Evolutionary conservation across 371 early-diverging fungal genomes (phyloP), one percentile per base, ranked within the genome.

Genomic region (Lichtheimia corymbifera): DNA sequence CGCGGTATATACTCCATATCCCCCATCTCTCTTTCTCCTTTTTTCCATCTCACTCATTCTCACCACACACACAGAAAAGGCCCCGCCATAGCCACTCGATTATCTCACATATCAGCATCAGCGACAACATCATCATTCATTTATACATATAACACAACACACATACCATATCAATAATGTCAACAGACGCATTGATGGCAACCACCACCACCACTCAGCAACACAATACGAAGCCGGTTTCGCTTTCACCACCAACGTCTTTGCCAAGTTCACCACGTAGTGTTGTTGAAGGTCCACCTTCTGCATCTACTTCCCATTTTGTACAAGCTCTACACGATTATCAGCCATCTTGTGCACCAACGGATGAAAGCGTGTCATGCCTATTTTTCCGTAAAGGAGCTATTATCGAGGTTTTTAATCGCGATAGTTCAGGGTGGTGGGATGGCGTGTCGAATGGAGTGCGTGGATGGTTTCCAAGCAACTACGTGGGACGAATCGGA

Each of bases 371-470:
- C 3, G 75, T 66, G 1, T 67, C 69, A 9, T 80, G 77, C 28
- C 44, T 80, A 24, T 74, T 69, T 49, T 80, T 80, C 17, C 67
- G 67, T 45, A 72, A 74, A 47, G 81, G 81, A 6, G 64, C 76
- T 17, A 81, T 78, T 63, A 81, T 81, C 30, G 77, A 81, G 63
- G 79, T 81, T 0, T 71, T 76, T 40, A 76, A 71, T 49, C 61
- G 77, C 56, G 79, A 79, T 47, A 61, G 64, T 49, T 78, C 79
- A 58, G 81, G 81, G n/a, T 80, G 81, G 81, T 80, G 81, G 81
- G 81, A 81, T 53, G 81, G 81, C 15, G 53, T 64, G 18, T 71
- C 67, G 17, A 70, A 68, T 42, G 73, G 74, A 42, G 57, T 67
- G 7, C 65, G 81, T 61, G 81, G 81, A 14, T 81, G 81, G 80